Base-by-base conservation (phyloP, 2,329 filamentous ascomycete species). In the Colletotrichum noveboracense region DNA sequence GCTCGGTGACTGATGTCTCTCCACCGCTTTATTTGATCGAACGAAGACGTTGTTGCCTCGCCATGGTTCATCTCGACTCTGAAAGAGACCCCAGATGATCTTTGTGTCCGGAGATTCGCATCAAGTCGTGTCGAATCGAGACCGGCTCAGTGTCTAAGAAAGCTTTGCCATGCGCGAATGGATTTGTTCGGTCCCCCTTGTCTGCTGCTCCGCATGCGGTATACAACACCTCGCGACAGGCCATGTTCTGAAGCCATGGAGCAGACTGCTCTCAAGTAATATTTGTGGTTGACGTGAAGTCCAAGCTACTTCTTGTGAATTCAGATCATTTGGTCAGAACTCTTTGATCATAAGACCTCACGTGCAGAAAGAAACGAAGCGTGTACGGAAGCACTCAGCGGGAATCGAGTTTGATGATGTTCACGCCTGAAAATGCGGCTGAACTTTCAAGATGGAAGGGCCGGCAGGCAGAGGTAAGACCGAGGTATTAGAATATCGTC, bases 311-410 rank as follows among this genome's bases (percentile, higher is more conserved):
- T 48, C 43, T 48, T 48, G 2, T 7, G 9, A 21, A 4, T 7
- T 1, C 6, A 21, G 3, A 48, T 48, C n/a, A 21, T 13, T 3
- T 12, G 6, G 5, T 21, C 10, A 48, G 9, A 3, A 4, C 0
- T n/a, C 9, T 3, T 2, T 21, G n/a, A 48, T 48, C 43, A 48
- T 21, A 7, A 48, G 10, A 48, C 6, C 10, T 21, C 9, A 13
- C 3, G 5, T 6, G 0, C 4, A 10, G 10, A 4, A 13, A 12
- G n/a, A 16, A 48, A 48, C 10, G 3, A 21, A 48, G 2, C 0
- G 5, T n/a, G 18, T 21, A 48, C n/a, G 4, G 43, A 2, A 48
- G 10, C 43, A 21, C n/a, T 48, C n/a, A 2, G 18, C n/a, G 21
- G n/a, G n/a, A 12, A 48, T 0, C 5, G 9, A 48, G 43, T 3